Percentiles rank a stretch among this genome's conserved stretches.
These are phyloP conservation scores for Tephrocybe sp. DNA, from an alignment of 768 basidiomycete species.

Conservation along the genomic window DNA sequence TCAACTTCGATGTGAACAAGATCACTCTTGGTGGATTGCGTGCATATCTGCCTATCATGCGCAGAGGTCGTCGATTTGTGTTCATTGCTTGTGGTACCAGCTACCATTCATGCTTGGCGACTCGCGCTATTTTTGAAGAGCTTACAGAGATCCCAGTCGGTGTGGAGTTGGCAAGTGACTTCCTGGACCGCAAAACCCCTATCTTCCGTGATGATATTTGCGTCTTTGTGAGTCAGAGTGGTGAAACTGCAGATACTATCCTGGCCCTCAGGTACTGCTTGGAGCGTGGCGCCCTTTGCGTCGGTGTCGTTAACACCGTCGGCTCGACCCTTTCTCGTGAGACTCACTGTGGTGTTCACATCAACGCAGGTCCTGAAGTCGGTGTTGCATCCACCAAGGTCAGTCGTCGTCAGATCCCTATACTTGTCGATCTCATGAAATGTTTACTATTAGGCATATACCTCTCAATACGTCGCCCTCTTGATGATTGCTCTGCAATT, in stretches of 20 bases:
- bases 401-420: constrained; percentile 11
- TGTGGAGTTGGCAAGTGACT: constrained; percentile 96
- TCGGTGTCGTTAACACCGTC: constrained; percentile 98
- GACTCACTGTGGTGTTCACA: constrained; percentile 99
- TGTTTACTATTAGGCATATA: constrained; percentile 69
- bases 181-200: constrained; percentile 97
- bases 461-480: constrained; percentile 97
- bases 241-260: constrained; percentile 98
- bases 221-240: constrained; percentile 95
- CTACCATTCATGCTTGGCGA: constrained; percentile 96
- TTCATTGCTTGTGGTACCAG: constrained; percentile 99
- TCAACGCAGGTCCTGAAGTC: constrained; percentile 98
- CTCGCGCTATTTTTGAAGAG: constrained; percentile 97
- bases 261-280: constrained; percentile 94
- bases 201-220: constrained; percentile 99
- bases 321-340: constrained; percentile 97
- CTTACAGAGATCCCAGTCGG: constrained; percentile 98
- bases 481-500: constrained; percentile 99
- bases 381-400: constrained; percentile 99
- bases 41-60: constrained; percentile 92
- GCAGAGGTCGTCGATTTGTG: constrained; percentile 90
- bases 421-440: constrained; percentile 1
- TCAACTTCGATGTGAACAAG: constrained; percentile 92
- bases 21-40: constrained; percentile 96
- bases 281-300: constrained; percentile 93